A percentile compares a stretch with the other conserved stretches of the same genome.
These are phyloP conservation scores for Ceratobasidium theobromae DNA, from an alignment of 1,284 basidiomycete species.

Conservation along the genomic window DNA sequence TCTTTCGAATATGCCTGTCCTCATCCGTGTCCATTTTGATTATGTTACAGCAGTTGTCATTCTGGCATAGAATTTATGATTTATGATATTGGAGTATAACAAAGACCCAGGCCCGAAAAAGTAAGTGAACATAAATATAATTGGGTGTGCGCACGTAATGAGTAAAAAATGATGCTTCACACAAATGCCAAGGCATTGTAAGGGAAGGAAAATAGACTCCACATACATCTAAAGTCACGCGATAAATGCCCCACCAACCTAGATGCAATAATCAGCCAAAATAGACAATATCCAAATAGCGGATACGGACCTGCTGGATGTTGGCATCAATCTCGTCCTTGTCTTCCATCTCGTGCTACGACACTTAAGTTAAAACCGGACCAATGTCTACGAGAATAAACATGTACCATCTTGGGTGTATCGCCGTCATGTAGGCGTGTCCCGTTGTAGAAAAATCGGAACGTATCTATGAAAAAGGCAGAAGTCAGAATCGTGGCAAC, in stretches of 20 bases:
- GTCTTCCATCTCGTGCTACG: slow-evolving; percentile 23
- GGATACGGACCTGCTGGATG: slow-evolving; percentile 6
- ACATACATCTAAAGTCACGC: background rate
- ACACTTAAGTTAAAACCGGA: background rate
- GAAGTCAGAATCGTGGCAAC: background rate
- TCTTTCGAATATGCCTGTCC: too few relatives aligned
- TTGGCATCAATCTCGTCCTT: slow-evolving; percentile 28
- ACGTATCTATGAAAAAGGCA: background rate
- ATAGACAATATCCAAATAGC: background rate
- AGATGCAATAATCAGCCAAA: background rate
- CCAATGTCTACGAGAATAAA: background rate
- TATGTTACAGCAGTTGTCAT: too few relatives aligned
- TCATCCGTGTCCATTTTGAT: too few relatives aligned
- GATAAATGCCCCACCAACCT: background rate
- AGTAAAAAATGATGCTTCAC: background rate
- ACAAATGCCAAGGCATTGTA: background rate
- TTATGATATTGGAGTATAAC: too few relatives aligned
- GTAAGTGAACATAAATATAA: background rate
- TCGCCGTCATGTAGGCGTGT: background rate
- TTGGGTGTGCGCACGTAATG: background rate
- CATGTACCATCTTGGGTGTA: slow-evolving; percentile 18
- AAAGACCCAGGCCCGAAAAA: too few relatives aligned
- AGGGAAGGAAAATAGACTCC: too few relatives aligned
- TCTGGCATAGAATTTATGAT: too few relatives aligned
- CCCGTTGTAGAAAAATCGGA: slow-evolving; percentile 21